Conservation (phyloP, 2,329 filamentous ascomycete genomes). For the Beauveria rudraprayagi region DNA sequence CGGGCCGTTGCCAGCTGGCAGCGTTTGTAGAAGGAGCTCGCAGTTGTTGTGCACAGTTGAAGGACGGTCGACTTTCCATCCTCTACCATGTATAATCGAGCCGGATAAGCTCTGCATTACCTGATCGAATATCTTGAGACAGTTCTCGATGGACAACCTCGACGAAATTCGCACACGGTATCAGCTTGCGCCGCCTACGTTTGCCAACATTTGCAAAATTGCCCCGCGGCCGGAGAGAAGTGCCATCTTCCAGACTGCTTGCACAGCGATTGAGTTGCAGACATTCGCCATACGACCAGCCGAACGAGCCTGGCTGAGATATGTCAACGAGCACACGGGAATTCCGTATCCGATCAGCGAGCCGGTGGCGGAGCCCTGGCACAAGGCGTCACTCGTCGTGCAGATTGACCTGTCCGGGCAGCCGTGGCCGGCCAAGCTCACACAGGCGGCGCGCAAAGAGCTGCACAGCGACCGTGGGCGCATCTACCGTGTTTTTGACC, state of each 20-base stretch:
- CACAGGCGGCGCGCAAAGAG: conserved; percentile 23
- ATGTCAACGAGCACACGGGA: conserved; percentile 29
- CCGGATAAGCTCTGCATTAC: background rate
- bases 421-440: conserved; percentile 48
- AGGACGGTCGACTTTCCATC: background rate
- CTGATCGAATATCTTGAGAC: background rate
- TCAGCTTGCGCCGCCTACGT: conserved; percentile 24
- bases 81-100: background rate
- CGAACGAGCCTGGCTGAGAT: conserved; percentile 28
- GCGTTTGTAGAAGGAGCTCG: background rate
- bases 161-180: conserved; percentile 28
- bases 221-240: conserved; percentile 20
- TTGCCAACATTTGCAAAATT: conserved; percentile 23
- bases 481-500: conserved; percentile 28
- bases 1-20: background rate
- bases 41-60: background rate
- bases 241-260: conserved; percentile 30
- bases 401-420: conserved; percentile 61
- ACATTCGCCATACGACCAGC: conserved; percentile 27
- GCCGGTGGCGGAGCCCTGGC: conserved; percentile 49
- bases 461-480: conserved; percentile 23
- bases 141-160: background rate
- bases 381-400: conserved; percentile 70
- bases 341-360: conserved; percentile 30
- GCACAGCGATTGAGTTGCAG: conserved; percentile 30